Evolutionary conservation across 495 filamentous ascomycete species (phyloP), one percentile per base, ranked within the genome.

Genomic region (Neurospora sp.): DNA sequence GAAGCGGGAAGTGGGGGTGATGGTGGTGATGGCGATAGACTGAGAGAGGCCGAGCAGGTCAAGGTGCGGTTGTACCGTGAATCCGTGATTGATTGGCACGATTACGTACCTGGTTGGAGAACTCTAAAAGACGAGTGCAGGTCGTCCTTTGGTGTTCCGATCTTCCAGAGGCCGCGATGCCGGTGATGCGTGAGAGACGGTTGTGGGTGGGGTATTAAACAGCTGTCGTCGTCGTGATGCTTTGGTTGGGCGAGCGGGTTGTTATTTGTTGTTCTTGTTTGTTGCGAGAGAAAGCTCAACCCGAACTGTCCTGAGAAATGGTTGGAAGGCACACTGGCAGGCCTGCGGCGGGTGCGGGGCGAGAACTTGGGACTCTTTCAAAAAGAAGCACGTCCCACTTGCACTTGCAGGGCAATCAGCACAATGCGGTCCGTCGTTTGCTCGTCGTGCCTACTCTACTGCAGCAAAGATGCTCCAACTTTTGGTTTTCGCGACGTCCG

Each of bases 91-190:
- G 54, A n/a, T 14, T 31, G 54, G 46, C 35, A 71, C 71, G 20
- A 70, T 75, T 75, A 72, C 71, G 74, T 49, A 73, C 71, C 27
- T 70, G 73, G 73, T 37, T 69, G 71, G 73, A 72, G 74, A 73
- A 79, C 74, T 71, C 72, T 73, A 66, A 72, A 77, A 78, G 79
- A 77, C 81, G 80, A 79, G 81, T 81, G 81, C 81, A 82, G 81
- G 81, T 80, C 80, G 80, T 71, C 79, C 75, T 74, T 39, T 39
- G 72, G 40, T 66, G 72, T 76, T 75, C 72, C 46, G 23, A 37
- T 66, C 27, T 35, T 66, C 14, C 54, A 66, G 54, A 66, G 27
- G 54, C 54, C 27, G 54, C 54, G 14, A 66, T 66, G 54, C 54
- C 54, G 54, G 27, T 31, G 54, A 10, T 66, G 27, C 3, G 23